Base-by-base conservation (phyloP, 2,329 filamentous ascomycete species). In the Clonostachys byssicola region DNA sequence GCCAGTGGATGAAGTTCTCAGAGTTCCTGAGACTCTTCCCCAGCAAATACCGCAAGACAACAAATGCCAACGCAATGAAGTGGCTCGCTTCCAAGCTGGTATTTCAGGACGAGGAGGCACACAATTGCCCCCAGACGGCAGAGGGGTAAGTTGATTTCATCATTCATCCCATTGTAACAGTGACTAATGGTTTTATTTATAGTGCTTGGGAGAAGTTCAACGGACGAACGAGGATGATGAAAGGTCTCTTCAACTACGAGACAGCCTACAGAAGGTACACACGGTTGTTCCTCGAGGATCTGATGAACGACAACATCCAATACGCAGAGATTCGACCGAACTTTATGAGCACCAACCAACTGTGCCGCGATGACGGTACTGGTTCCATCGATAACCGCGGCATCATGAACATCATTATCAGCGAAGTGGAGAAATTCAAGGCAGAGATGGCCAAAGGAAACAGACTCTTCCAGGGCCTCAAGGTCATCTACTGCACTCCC, bases 311-410 rank as follows among this genome's bases (percentile, higher is more conserved):
- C 57, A 80, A 80, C 40, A 83, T 89, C 52, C 84, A 85, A 64
- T 88, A 88, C 55, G 84, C 83, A 30, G 85, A 89, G 63, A 78
- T 88, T 39, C 75, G 85, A 30, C 84, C 83, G 4, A 88, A 87
- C 64, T 81, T 88, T 40, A 79, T 88, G 73, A 73, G 71, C 43
- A 69, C 67, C 46, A 88, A 88, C 55, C 75, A 76, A 40, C 75
- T 88, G 8, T 83, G 76, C 49, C 70, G 59, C 18, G 73, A 85
- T 54, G 74, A 86, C 49, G 83, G 83, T 4, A 66, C 59, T 2
- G 53, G 56, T 1, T 62, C 71, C 36, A 72, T 86, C 44, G 66
- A 75, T 46, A 85, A 86, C 51, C 56, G 60, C 35, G 77, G 67
- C 2, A 86, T 86, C 46, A 80, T 88, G 77, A 47, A 68, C 4